phyloP scores from a whole-genome alignment of 768 basidiomycete species.

The Hirschioporus abietinus region DNA sequence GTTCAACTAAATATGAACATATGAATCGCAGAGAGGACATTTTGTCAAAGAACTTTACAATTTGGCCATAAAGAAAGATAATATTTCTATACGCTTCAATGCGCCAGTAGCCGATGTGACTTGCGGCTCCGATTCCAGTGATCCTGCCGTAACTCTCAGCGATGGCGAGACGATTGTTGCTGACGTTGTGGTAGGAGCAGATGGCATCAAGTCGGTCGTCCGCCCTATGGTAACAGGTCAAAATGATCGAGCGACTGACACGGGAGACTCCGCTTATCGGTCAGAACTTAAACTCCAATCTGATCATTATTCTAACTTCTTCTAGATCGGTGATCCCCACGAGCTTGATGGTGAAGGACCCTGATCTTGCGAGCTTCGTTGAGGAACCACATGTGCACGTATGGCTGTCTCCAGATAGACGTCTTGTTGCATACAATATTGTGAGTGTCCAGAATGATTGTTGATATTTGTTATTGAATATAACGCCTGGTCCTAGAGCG shows the following conservation, averaged over 20 bases:
- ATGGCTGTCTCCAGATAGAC: conserved; percentile 15
- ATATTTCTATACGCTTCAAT: background rate
- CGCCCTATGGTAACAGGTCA: conserved; percentile 1
- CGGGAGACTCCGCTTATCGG: background rate
- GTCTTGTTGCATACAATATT: conserved; percentile 11
- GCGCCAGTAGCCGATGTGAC: background rate
- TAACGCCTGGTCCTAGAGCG: conserved; percentile 11
- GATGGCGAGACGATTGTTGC: conserved; percentile 1
- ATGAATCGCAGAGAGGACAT: background rate
- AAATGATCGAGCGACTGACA: background rate
- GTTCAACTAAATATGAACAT: background rate
- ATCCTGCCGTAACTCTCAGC: background rate
- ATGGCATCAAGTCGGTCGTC: conserved; percentile 1
- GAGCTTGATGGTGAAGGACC: conserved; percentile 12
- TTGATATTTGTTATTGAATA: background rate
- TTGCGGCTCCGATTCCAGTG: conserved; percentile 15
- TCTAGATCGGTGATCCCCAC: conserved; percentile 13
- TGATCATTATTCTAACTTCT: background rate
- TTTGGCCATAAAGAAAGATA: background rate
- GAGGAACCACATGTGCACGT: conserved; percentile 18
- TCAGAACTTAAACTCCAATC: background rate
- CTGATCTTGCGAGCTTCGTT: conserved; percentile 17
- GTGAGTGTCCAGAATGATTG: conserved; percentile 6
- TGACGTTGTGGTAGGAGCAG: conserved; percentile 5
- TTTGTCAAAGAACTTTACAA: background rate